Evolutionary conservation across 805 yeast genomes (phyloP).

Genomic region (Debaryomyces tyrocola): DNA sequence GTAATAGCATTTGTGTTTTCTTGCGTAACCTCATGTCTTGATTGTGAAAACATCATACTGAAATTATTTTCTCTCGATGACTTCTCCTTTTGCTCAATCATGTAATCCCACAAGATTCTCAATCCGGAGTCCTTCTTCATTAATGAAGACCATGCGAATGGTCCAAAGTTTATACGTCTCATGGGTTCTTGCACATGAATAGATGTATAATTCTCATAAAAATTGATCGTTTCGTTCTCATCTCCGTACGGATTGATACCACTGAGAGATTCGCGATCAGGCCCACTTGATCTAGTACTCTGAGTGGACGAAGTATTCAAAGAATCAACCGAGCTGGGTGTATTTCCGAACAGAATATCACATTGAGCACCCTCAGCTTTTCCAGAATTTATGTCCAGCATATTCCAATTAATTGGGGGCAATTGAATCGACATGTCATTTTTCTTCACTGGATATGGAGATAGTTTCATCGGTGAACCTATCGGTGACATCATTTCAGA

Average conservation of each 20-base stretch:
- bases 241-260: conserved; percentile 27
- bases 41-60: conserved; percentile 22
- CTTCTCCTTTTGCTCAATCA: conserved; percentile 13
- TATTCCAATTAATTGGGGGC: not conserved
- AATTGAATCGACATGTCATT: not conserved
- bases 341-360: not conserved
- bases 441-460: too few relatives aligned
- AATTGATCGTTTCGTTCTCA: conserved; percentile 31
- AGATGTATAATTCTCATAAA: conserved; percentile 35
- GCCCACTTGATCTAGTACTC: not conserved
- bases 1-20: conserved; percentile 23
- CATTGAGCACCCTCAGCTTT: not conserved
- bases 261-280: conserved; percentile 2
- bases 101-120: conserved; percentile 32
- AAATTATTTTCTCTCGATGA: conserved; percentile 17
- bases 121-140: conserved; percentile 36
- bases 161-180: conserved; percentile 36
- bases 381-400: not conserved
- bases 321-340: not conserved
- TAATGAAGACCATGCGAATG: conserved; percentile 38
- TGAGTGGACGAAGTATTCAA: not conserved
- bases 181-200: conserved; percentile 27
- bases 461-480: too few relatives aligned
- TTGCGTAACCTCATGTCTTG: conserved; percentile 16
- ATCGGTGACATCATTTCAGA: too few relatives aligned